phyloP scores from a whole-genome alignment of 2,329 filamentous ascomycete species.

The Diaporthe batatas region DNA sequence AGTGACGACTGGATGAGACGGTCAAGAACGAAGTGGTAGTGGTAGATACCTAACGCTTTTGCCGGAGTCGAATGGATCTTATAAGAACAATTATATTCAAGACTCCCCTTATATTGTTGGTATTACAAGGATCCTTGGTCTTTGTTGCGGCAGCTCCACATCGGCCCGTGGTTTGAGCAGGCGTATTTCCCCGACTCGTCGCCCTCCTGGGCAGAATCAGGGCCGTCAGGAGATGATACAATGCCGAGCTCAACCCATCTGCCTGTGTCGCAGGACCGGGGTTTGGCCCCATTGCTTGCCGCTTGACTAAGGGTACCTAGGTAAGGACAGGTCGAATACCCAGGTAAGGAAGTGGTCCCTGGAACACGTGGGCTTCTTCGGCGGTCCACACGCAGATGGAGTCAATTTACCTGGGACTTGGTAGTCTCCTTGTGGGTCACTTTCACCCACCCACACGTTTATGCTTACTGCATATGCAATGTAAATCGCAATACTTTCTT shows the following conservation, averaged over 20 bases:
- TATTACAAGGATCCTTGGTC: neutral
- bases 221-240: neutral
- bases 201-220: neutral
- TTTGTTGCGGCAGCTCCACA: neutral
- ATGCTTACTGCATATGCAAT: constrained; percentile 1
- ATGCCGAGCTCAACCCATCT: neutral
- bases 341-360: neutral
- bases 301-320: neutral
- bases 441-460: neutral
- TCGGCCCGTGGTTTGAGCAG: neutral
- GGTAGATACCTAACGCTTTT: neutral
- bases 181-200: neutral
- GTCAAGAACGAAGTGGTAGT: neutral
- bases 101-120: neutral
- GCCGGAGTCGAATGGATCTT: neutral
- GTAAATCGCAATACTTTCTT: neutral
- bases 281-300: neutral
- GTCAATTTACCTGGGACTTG: neutral
- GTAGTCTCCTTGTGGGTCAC: neutral
- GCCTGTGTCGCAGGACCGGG: neutral
- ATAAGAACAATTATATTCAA: neutral
- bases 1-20: neutral
- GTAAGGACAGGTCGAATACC: too few species aligned
- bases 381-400: neutral
- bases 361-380: neutral